Evolutionary conservation across 768 basidiomycete species (phyloP).

Genomic region (Lepiota venenata): DNA sequence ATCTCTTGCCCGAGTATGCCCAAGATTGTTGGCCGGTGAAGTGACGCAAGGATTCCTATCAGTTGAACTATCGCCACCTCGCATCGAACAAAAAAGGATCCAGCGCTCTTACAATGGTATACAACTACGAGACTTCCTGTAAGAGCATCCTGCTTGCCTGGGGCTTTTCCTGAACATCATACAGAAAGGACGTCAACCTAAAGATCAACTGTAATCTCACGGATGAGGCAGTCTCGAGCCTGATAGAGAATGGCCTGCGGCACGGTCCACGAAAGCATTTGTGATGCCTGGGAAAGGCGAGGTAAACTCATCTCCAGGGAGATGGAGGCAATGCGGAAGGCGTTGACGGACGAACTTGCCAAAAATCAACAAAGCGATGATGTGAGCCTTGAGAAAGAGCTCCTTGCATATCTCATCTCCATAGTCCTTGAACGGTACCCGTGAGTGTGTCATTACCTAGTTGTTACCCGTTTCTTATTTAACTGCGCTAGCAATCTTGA

Average conservation of each 20-base stretch:
- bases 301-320: neutral
- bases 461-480: neutral
- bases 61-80: neutral
- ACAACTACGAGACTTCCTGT: conserved; percentile 3
- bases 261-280: neutral
- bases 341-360: neutral
- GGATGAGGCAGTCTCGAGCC: neutral
- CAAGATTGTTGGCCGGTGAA: neutral
- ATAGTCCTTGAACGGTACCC: conserved; percentile 1
- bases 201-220: conserved; percentile 4
- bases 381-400: neutral
- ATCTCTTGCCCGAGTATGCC: neutral
- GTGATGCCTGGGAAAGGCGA: neutral
- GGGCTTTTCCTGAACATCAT: neutral
- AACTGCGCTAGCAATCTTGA: neutral
- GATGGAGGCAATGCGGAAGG: neutral
- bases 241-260: conserved; percentile 1
- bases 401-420: conserved; percentile 1
- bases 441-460: neutral
- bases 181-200: neutral
- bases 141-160: neutral
- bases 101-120: neutral
- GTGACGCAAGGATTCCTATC: conserved; percentile 2
- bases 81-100: neutral
- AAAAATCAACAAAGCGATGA: neutral